Percentiles rank a stretch among this genome's conserved stretches.
Conservation (phyloP, 2,329 filamentous ascomycete species). For the Sporothrix phasma region DNA sequence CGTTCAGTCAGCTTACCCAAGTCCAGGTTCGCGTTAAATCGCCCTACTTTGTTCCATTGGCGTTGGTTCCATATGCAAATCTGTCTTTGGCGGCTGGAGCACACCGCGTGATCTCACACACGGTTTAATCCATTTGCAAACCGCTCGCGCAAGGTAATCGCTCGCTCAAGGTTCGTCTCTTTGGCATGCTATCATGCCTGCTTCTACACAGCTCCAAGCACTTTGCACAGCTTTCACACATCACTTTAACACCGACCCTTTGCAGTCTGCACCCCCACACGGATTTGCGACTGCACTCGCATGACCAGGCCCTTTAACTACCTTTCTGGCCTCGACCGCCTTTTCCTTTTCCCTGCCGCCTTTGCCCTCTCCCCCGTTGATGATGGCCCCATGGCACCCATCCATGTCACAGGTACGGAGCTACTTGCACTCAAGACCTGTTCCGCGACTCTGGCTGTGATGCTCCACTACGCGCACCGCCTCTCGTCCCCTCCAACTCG, state of each 20-base stretch:
- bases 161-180: too few relatives aligned
- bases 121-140: too few relatives aligned
- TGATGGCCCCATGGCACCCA: not conserved
- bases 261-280: not conserved
- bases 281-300: not conserved
- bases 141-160: too few relatives aligned
- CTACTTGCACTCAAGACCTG: not conserved
- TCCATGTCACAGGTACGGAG: not conserved
- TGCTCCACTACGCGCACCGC: not conserved
- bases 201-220: too few relatives aligned
- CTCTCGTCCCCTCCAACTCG: not conserved
- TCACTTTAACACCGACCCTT: not conserved
- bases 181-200: too few relatives aligned
- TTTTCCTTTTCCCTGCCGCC: slow-evolving; percentile 4
- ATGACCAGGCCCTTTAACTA: not conserved
- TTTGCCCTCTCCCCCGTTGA: not conserved
- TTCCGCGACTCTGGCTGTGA: not conserved
- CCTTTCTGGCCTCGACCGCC: slow-evolving; percentile 1
- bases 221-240: not conserved
- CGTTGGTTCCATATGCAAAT: too few relatives aligned
- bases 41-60: too few relatives aligned
- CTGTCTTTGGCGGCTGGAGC: too few relatives aligned
- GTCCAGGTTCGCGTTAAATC: too few relatives aligned
- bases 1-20: too few relatives aligned
- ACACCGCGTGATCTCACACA: too few relatives aligned